These are phyloP conservation scores for Talinum fruticosum DNA, from an alignment of 148 eudicot species.

Conservation along the genomic window DNA sequence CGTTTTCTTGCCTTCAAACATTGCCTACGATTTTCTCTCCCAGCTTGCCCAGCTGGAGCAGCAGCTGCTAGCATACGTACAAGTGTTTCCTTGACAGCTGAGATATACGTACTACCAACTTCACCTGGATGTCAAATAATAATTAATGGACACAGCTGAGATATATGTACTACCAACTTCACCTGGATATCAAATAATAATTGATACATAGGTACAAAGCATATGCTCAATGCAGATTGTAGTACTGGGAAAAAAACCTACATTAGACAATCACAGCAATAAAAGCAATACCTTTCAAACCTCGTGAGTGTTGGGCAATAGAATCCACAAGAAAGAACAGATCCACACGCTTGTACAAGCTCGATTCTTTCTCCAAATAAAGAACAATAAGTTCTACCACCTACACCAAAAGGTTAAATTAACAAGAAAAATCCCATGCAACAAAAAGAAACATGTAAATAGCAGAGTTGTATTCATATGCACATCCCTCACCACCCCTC, in stretches of 20 bases:
- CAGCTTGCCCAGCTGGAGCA: slow-evolving; percentile 91
- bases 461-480: neutral
- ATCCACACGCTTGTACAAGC: slow-evolving; percentile 70
- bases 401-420: slow-evolving; percentile 31
- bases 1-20: slow-evolving; percentile 72
- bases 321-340: slow-evolving; percentile 97
- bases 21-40: slow-evolving; percentile 85
- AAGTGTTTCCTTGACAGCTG: slow-evolving; percentile 73
- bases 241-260: slow-evolving; percentile 4
- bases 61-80: slow-evolving; percentile 84
- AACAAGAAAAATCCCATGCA: neutral
- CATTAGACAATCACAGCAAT: neutral
- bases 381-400: slow-evolving; percentile 77
- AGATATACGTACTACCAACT: slow-evolving; percentile 58
- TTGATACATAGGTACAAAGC: neutral
- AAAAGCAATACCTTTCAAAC: slow-evolving; percentile 59
- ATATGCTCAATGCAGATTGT: neutral
- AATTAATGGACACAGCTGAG: slow-evolving; percentile 32
- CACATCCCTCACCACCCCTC: too few relatives aligned
- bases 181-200: slow-evolving; percentile 37
- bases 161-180: slow-evolving; percentile 61
- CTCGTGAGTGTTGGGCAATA: slow-evolving; percentile 73
- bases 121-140: slow-evolving; percentile 44
- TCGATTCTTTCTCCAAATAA: slow-evolving; percentile 73
- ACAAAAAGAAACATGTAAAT: neutral